Percentiles rank a stretch among this genome's conserved stretches.
Evolutionary conservation across 208 protist genomes (phyloP).

Genomic region (Balamuthia mandrillaris): DNA sequence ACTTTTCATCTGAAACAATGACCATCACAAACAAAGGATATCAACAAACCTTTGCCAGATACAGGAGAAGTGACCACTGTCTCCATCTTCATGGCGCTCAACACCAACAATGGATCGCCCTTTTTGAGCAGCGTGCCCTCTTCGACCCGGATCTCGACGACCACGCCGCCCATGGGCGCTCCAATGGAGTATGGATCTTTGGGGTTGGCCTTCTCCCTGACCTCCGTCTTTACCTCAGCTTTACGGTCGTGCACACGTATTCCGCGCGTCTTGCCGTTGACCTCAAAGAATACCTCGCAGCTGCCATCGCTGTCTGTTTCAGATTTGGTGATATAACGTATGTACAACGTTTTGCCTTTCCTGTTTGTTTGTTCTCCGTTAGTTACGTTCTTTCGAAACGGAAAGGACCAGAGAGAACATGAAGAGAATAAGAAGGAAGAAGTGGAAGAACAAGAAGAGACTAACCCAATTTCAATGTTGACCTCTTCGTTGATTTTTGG

Average conservation of each 20-base stretch:
- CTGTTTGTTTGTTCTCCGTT: no score
- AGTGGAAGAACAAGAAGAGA: no score
- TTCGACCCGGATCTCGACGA: slow-evolving; percentile 78
- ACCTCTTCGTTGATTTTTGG: slow-evolving; percentile 55
- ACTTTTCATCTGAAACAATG: no score
- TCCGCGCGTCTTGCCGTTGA: slow-evolving; percentile 69
- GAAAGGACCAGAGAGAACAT: no score
- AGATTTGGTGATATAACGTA: slow-evolving; percentile 55
- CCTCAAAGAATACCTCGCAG: slow-evolving; percentile 69
- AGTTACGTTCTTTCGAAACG: no score
- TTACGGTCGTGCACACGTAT: slow-evolving; percentile 63
- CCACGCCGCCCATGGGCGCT: slow-evolving; percentile 89
- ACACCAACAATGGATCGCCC: slow-evolving; percentile 80
- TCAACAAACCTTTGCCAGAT: no score
- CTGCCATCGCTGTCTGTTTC: slow-evolving; percentile 34
- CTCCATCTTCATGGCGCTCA: slow-evolving; percentile 96
- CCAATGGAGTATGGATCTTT: slow-evolving; percentile 8
- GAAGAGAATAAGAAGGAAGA: no score
- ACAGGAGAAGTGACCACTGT: slow-evolving; percentile 14
- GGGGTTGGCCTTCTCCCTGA: neutral
- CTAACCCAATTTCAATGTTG: slow-evolving; percentile 59
- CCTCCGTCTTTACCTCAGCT: slow-evolving; percentile 7
- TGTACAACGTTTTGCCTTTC: slow-evolving; percentile 67
- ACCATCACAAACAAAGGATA: no score
- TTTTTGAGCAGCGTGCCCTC: slow-evolving; percentile 78